Conservation (phyloP, 257 asterid species). For the Sherardia arvensis region DNA sequence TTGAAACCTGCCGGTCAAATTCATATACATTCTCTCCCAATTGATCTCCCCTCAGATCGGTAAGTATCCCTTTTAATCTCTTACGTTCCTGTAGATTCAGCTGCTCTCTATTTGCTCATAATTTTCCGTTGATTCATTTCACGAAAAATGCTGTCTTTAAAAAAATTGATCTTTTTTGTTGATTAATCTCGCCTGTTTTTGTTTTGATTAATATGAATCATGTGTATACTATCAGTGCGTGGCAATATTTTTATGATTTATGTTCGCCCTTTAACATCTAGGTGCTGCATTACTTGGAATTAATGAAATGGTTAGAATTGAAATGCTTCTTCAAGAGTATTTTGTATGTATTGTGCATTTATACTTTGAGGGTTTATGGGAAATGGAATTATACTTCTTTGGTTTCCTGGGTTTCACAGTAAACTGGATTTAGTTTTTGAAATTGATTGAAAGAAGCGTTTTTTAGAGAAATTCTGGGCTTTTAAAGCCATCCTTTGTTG, state of each 20-base stretch:
- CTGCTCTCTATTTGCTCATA: background rate
- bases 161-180: background rate
- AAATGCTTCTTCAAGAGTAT: background rate
- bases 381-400: background rate
- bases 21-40: slow-evolving; percentile 1
- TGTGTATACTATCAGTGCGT: background rate
- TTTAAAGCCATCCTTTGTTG: background rate
- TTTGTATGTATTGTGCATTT: background rate
- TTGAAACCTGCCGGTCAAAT: slow-evolving; percentile 11
- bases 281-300: background rate
- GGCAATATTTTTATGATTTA: no score
- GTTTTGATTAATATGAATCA: background rate
- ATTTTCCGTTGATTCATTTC: background rate
- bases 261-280: background rate
- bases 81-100: background rate
- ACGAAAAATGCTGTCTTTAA: background rate
- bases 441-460: background rate
- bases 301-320: background rate
- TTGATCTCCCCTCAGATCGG: slow-evolving; percentile 15
- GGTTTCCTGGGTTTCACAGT: background rate
- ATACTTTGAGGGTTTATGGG: background rate
- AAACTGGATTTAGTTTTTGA: background rate
- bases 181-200: background rate
- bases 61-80: slow-evolving; percentile 9
- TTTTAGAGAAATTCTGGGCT: background rate